These are phyloP conservation scores for Podaxis sp. DNA, from an alignment of 768 basidiomycete genomes.

Conservation along the genomic window DNA sequence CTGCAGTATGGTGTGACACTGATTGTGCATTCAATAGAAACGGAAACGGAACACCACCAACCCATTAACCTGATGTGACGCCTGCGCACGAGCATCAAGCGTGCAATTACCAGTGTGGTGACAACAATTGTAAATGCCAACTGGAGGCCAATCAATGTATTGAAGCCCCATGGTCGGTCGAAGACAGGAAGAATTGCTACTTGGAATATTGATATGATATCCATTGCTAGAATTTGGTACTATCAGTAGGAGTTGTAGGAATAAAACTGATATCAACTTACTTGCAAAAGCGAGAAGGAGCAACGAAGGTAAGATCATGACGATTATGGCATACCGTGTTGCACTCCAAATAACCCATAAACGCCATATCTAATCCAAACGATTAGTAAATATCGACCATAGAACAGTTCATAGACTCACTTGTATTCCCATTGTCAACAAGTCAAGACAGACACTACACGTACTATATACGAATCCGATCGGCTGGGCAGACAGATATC, in stretches of 20 bases:
- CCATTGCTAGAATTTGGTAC: not conserved
- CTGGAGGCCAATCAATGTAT: not conserved
- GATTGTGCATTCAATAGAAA: not conserved
- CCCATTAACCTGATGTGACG: not conserved
- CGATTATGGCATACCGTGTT: not conserved
- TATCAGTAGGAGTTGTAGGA: not conserved
- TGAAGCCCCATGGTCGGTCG: not conserved
- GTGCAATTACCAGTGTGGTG: not conserved
- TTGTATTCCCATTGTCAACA: not conserved
- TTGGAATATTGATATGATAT: not conserved
- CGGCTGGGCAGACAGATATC: not conserved
- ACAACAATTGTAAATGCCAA: not conserved
- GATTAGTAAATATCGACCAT: not conserved
- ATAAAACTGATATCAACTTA: not conserved
- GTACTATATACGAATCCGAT: not conserved
- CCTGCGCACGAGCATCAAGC: not conserved
- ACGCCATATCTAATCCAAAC: not conserved
- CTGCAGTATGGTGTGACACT: not conserved
- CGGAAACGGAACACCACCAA: not conserved
- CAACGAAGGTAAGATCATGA: not conserved
- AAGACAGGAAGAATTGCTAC: not conserved
- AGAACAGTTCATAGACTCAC: not conserved
- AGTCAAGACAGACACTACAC: not conserved
- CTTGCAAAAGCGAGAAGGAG: not conserved
- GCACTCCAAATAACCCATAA: not conserved